A percentile compares a stretch with the other conserved stretches of the same genome.
Conservation (phyloP, 176 grass and related monocot genomes). For the Puccinellia tenuiflora region DNA sequence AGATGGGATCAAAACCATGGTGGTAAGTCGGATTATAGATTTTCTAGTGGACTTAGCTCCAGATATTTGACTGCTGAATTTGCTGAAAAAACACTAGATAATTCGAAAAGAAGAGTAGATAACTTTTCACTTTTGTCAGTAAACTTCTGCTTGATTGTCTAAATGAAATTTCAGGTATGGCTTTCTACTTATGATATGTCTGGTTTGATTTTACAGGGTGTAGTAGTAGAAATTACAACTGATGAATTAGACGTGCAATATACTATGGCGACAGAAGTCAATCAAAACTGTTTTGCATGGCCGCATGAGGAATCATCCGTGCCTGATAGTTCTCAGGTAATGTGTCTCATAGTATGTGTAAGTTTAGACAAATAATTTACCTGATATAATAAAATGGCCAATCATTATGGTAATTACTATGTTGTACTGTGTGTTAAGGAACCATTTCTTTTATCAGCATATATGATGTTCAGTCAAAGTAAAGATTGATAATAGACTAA, state of each 20-base stretch:
- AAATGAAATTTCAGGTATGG: not conserved
- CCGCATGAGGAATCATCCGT: constrained; percentile 64
- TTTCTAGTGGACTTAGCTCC: not conserved
- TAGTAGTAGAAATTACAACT: not conserved
- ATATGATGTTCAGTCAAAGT: not conserved
- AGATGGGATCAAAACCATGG: not conserved
- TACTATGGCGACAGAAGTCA: constrained; percentile 77
- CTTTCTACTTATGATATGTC: constrained; percentile 1
- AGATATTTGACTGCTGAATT: not conserved
- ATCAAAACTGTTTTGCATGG: constrained; percentile 87
- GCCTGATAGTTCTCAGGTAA: constrained; percentile 70
- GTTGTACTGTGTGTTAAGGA: not conserved
- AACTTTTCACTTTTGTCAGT: not conserved
- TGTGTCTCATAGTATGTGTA: not conserved
- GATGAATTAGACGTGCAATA: constrained; percentile 27
- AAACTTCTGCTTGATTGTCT: not conserved
- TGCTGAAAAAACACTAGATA: not conserved
- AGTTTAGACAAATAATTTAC: not conserved
- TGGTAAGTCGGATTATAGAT: not conserved
- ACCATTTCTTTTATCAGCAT: not conserved
- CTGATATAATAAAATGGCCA: not conserved
- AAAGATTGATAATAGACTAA: not conserved
- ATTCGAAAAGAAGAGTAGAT: not conserved
- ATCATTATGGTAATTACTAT: not conserved
- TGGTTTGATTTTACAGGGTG: constrained; percentile 31